A percentile compares a stretch with the other conserved stretches of the same genome.
Evolutionary conservation across 345 rosid genomes (phyloP).

Genomic region (Eucalyptus polybractea): DNA sequence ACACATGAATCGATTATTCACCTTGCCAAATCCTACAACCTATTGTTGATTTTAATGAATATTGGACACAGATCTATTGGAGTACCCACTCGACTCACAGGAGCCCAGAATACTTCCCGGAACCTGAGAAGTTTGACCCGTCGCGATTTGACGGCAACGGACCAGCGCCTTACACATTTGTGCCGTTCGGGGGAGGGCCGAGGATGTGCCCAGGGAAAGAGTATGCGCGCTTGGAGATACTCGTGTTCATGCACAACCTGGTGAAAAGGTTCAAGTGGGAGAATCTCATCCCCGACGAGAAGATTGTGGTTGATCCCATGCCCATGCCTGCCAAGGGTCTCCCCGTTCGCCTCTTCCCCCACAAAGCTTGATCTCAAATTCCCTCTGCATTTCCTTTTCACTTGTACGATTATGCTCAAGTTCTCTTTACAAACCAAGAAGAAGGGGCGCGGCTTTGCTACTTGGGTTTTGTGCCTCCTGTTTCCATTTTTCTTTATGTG

Average conservation of each 20-base stretch:
- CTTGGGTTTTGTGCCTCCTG: background rate
- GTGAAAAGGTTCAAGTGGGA: constrained; percentile 14
- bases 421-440: background rate
- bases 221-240: constrained; percentile 18
- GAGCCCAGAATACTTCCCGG: constrained; percentile 5
- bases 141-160: constrained; percentile 14
- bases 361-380: background rate
- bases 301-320: constrained; percentile 14
- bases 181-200: constrained; percentile 26
- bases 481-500: background rate
- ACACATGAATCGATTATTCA: background rate
- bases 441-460: background rate
- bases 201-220: constrained; percentile 30
- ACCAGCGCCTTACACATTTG: constrained; percentile 20
- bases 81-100: constrained; percentile 14
- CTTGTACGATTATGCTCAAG: background rate
- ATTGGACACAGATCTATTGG: constrained; percentile 11
- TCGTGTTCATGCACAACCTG: constrained; percentile 21
- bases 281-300: constrained; percentile 8
- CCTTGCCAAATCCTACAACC: background rate
- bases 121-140: constrained; percentile 20
- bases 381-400: background rate
- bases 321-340: constrained; percentile 22
- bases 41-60: background rate
- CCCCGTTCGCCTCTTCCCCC: constrained; percentile 14